Base-by-base conservation (phyloP, 2,329 filamentous ascomycete species). In the Hortaea sp. region DNA sequence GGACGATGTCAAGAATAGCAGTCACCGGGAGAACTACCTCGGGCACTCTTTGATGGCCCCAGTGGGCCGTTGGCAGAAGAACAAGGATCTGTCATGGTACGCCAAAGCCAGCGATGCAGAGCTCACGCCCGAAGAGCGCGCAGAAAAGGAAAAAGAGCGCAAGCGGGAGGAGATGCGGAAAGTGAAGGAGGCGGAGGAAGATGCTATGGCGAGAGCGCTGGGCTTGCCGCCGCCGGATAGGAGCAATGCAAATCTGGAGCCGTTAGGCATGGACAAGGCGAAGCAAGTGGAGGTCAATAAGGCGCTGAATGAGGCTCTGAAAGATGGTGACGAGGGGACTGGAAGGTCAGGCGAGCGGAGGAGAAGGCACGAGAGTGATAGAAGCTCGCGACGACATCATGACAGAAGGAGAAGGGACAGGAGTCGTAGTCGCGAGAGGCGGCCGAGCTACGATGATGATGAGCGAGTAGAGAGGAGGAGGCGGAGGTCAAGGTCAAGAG, bases 131-230 rank as follows among this genome's bases (percentile, higher is more conserved):
- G 67, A 70, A 7, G 68, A 76, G 37, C 53, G 61, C 35, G 79
- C 82, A 47, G 65, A 63, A 57, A 78, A 82, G 29, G 81, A 79
- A 50, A 84, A 88, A 56, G 88, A 95, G 64, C 79, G 50, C 77
- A 84, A 59, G 61, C 57, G 61, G 75, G 84, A 45, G 58, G 90
- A 95, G 66, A 76, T 92, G 57, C 78, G 80, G 56, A 81, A 76
- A 55, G 76, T 95, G 62, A 95, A 95, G 61, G 85, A 95, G 64
- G 87, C 85, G 0, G 92, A 98, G 60, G 86, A 95, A 62, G 90
- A 95, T 64, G 92, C 89, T 1, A 82, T 97, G 63, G 82, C 88
- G 3, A 76, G 73, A 39, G 89, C 89, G 0, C 70, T 98, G 45
- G 92, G 92, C 0, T 69, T 95, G 29, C 88, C 87, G 0, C 74